Percentiles rank a stretch among this genome's conserved stretches.
Conservation (phyloP, 2,329 filamentous ascomycete species). For the Fusarium torreyae region DNA sequence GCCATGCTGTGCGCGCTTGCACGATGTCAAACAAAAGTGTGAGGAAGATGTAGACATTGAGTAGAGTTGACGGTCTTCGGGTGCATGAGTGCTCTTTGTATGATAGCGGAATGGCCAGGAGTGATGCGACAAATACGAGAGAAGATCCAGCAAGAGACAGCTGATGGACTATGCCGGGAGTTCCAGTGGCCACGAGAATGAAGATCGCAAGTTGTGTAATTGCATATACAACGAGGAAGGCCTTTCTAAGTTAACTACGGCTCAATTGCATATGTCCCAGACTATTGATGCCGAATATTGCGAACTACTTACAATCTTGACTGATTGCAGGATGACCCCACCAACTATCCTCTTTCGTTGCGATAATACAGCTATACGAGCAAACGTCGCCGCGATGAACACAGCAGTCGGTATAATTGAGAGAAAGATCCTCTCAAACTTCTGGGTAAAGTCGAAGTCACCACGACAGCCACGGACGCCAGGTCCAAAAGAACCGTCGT, state of each 20-base stretch:
- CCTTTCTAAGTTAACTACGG: slow-evolving; percentile 34
- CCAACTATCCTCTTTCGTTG: slow-evolving; percentile 54
- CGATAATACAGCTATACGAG: slow-evolving; percentile 53
- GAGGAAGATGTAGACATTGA: slow-evolving; percentile 59
- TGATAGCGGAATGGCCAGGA: slow-evolving; percentile 52
- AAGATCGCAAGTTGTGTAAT: slow-evolving; percentile 54
- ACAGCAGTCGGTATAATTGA: slow-evolving; percentile 59
- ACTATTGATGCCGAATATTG: too few relatives aligned
- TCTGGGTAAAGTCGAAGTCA: slow-evolving; percentile 67
- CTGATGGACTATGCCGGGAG: slow-evolving; percentile 31
- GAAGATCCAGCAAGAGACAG: slow-evolving; percentile 50
- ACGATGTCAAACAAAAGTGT: slow-evolving; percentile 62
- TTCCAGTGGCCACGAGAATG: slow-evolving; percentile 47
- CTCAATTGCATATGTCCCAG: neutral
- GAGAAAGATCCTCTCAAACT: slow-evolving; percentile 65
- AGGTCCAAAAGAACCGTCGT: slow-evolving; percentile 61
- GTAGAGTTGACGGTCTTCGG: slow-evolving; percentile 59
- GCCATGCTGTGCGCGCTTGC: slow-evolving; percentile 61
- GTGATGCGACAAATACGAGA: slow-evolving; percentile 48
- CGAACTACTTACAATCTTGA: slow-evolving; percentile 49
- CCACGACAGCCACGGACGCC: slow-evolving; percentile 62
- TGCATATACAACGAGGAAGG: slow-evolving; percentile 46
- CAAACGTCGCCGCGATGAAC: slow-evolving; percentile 56
- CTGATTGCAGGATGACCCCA: slow-evolving; percentile 53
- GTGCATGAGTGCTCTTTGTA: slow-evolving; percentile 57